Evolutionary conservation across 345 rosid species (phyloP), one percentile per base, ranked within the genome.

Genomic region (Eucalyptus sp.): DNA sequence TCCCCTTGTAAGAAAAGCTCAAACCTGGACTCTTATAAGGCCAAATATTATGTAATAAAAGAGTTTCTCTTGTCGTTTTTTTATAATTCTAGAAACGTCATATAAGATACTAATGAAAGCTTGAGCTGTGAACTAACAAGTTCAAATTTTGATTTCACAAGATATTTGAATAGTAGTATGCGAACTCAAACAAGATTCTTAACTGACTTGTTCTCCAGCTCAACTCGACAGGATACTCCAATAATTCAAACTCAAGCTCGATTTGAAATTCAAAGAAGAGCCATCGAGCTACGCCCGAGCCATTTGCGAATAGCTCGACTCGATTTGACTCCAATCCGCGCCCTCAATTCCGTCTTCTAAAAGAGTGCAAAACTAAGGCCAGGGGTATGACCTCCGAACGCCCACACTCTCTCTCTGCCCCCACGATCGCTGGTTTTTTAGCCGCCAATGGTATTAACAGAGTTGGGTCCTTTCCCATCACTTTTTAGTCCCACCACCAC

Each of bases 371-470:
- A 87, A 44, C 43, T 27, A 62, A 16, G 27, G 88, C 89, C 12
- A 13, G 25, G 27, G 66, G 7, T 37, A 71, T 37, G 25, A 37
- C 48, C 46, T 71, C 83, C 20, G 81, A 20, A 76, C 25, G 46
- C 83, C 14, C 83, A 22, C 15, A 5, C 25, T 33, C 44, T 68
- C 5, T 9, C 44, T 33, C 1, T 20, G 24, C 58, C 58, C 37
- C 13, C 8, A 3, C 13, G 48, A 50, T 79, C 13, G 71, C 86
- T 41, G 89, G 86, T 88, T 76, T 88, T 76, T 20, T 18, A 18
- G 83, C 24, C 33, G 89, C 89, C 89, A 79, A 51, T 56, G 89
- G 89, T 88, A 79, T 88, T 51, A 58, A 12, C 48, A 11, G 83
- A 41, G 4, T 10, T 20, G 83, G 48, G 48, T 76, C 83, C 24